A percentile compares a stretch with the other conserved stretches of the same genome.
These are phyloP conservation scores for Malus sylvestris DNA, from an alignment of 306 rosid genomes.

Conservation along the genomic window DNA sequence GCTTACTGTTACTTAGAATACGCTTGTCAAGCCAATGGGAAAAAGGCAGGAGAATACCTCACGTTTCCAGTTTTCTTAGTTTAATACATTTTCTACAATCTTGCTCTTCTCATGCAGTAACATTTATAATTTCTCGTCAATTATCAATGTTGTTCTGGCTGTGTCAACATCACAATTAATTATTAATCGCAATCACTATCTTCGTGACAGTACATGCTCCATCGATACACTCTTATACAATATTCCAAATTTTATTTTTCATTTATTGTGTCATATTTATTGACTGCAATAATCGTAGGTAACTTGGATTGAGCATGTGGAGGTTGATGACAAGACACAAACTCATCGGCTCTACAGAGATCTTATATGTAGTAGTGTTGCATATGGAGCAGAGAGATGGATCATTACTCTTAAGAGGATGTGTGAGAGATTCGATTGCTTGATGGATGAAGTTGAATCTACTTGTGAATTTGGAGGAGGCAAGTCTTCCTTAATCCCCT, in stretches of 20 bases:
- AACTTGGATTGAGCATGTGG: constrained; percentile 73
- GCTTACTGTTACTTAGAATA: neutral
- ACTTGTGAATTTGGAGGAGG: constrained; percentile 29
- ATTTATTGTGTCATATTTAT: neutral
- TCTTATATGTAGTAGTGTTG: constrained; percentile 20
- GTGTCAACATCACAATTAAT: neutral
- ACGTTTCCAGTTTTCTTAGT: neutral
- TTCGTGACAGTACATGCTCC: neutral
- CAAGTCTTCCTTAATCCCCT: neutral
- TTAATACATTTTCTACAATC: neutral
- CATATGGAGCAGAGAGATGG: constrained; percentile 77
- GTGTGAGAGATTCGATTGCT: constrained; percentile 42
- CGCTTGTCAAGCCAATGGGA: neutral
- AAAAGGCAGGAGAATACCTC: neutral
- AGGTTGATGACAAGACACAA: constrained; percentile 47
- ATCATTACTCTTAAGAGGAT: constrained; percentile 53
- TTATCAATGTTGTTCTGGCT: neutral
- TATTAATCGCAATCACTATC: neutral
- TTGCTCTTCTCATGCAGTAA: neutral
- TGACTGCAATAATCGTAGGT: constrained; percentile 23
- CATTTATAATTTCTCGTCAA: neutral
- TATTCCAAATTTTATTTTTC: neutral
- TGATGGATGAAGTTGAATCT: constrained; percentile 8
- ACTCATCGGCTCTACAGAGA: constrained; percentile 41
- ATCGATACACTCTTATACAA: neutral